Percentiles rank a stretch among this genome's conserved stretches.
phyloP scores from a whole-genome alignment of 768 basidiomycete species.

The Lactarius vividus region DNA sequence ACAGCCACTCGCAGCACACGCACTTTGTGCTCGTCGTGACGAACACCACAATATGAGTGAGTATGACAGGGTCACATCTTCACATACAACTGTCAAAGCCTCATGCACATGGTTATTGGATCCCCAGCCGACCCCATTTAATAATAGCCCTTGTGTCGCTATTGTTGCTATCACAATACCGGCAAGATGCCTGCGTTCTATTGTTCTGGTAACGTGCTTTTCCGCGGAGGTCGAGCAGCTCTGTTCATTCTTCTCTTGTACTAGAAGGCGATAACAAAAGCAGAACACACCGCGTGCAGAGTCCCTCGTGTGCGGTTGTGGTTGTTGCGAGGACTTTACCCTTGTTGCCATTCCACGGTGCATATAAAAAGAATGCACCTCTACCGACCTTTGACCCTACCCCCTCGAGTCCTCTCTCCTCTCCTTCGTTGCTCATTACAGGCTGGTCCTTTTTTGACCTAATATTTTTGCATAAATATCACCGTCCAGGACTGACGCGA shows the following conservation, averaged over 20 bases:
- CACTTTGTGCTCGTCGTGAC: too few species aligned
- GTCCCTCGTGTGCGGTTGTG: slow-evolving; percentile 4
- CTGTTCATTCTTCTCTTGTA: neutral
- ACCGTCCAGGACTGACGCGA: slow-evolving; percentile 66
- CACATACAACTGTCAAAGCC: too few species aligned
- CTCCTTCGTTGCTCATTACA: slow-evolving; percentile 6
- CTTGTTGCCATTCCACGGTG: neutral
- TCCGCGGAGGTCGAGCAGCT: neutral
- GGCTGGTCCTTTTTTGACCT: slow-evolving; percentile 14
- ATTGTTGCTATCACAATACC: neutral
- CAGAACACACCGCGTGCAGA: neutral
- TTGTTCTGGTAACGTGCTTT: slow-evolving; percentile 2
- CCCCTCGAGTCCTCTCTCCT: neutral
- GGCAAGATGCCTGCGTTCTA: neutral
- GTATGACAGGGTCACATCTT: too few species aligned
- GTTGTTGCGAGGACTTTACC: neutral
- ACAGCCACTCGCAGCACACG: too few species aligned
- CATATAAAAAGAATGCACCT: slow-evolving; percentile 6
- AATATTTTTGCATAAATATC: slow-evolving; percentile 47
- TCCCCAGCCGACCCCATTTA: neutral
- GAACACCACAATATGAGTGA: too few species aligned
- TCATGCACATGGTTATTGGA: neutral
- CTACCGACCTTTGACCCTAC: neutral
- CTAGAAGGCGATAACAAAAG: slow-evolving; percentile 4
- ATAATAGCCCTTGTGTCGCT: neutral